These are phyloP conservation scores for Aspergillus ostianus DNA, from an alignment of 495 filamentous ascomycete genomes.

Conservation along the genomic window DNA sequence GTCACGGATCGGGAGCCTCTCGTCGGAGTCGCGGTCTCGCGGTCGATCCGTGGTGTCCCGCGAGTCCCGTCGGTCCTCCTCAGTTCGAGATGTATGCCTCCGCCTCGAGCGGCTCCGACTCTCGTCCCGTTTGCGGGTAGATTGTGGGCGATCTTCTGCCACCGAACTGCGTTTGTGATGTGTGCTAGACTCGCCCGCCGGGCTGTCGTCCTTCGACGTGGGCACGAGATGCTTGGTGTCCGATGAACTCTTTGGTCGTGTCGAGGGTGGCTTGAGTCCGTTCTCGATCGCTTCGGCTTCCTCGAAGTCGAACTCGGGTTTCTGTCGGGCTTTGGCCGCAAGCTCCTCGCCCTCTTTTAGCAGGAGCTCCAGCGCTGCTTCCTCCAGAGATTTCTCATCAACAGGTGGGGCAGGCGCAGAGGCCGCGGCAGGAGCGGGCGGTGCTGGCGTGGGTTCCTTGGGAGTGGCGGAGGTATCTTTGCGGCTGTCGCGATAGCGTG, in stretches of 20 bases:
- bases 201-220: constrained; percentile 30
- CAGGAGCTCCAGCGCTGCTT: constrained; percentile 53
- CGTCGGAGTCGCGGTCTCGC: constrained; percentile 38
- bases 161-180: constrained; percentile 29
- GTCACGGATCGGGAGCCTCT: constrained; percentile 34
- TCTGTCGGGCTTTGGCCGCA: constrained; percentile 56
- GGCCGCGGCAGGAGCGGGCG: background rate
- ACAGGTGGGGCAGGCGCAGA: constrained; percentile 35
- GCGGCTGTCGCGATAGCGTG: constrained; percentile 36
- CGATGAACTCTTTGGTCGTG: constrained; percentile 24
- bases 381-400: constrained; percentile 58
- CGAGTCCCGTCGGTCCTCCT: constrained; percentile 35
- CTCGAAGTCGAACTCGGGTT: constrained; percentile 58
- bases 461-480: constrained; percentile 40
- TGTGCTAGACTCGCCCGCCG: constrained; percentile 25
- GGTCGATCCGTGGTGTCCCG: constrained; percentile 34
- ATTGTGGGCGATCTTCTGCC: constrained; percentile 27
- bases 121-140: constrained; percentile 30
- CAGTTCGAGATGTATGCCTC: constrained; percentile 32
- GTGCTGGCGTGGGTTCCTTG: constrained; percentile 41
- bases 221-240: constrained; percentile 33
- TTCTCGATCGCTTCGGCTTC: constrained; percentile 50
- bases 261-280: constrained; percentile 35
- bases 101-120: constrained; percentile 36
- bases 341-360: constrained; percentile 60